A percentile compares a stretch with the other conserved stretches of the same genome.
These are phyloP conservation scores for Paraconiothyrium brasiliense DNA, from an alignment of 2,329 filamentous ascomycete genomes.

Conservation along the genomic window DNA sequence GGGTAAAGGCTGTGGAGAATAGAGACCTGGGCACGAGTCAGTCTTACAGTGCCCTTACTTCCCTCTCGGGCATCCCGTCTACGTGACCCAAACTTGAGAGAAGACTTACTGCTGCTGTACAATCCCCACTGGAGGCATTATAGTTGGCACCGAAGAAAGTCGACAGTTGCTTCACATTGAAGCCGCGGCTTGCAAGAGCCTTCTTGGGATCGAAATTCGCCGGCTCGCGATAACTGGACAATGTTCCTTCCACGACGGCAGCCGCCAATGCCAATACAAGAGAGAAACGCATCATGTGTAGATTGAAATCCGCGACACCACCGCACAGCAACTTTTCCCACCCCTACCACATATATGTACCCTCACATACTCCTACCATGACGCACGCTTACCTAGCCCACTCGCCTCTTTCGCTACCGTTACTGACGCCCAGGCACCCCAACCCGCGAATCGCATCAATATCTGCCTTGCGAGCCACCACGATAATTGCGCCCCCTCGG, in stretches of 20 bases:
- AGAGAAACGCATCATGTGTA: constrained; percentile 6
- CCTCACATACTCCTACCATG: neutral
- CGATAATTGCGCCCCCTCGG: too few species aligned
- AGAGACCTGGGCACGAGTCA: neutral
- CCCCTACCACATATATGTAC: constrained; percentile 1
- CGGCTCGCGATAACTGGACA: constrained; percentile 5
- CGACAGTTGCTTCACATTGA: neutral
- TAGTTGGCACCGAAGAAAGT: neutral
- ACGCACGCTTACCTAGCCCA: neutral
- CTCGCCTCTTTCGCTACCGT: neutral
- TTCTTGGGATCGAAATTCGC: neutral
- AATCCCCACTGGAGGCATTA: constrained; percentile 1
- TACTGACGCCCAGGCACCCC: neutral
- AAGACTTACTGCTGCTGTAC: constrained; percentile 8
- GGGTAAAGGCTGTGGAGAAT: constrained; percentile 2
- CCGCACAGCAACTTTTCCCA: neutral
- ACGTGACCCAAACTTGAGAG: neutral
- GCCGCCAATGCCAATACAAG: constrained; percentile 2
- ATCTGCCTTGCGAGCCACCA: too few species aligned
- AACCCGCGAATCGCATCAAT: too few species aligned
- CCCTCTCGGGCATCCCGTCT: neutral
- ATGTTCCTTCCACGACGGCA: constrained; percentile 1
- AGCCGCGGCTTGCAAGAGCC: neutral
- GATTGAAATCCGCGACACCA: neutral
- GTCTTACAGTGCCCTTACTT: neutral